Percentiles rank a stretch among this genome's conserved stretches.
Conservation (phyloP, 2,329 filamentous ascomycete genomes). For the Colletotrichum theobromicola region DNA sequence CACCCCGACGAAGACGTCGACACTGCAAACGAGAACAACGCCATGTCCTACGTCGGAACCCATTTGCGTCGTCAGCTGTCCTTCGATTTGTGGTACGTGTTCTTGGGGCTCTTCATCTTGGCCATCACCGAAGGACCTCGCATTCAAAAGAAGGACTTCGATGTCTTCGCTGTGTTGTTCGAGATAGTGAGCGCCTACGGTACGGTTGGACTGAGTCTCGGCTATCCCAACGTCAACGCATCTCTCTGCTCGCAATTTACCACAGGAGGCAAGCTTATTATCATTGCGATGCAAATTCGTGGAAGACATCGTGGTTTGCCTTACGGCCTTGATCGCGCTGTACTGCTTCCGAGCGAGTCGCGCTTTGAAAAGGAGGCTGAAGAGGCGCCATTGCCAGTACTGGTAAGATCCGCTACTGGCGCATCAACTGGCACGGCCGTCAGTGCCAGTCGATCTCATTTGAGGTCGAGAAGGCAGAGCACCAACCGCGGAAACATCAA, state of each 20-base stretch:
- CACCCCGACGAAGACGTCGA: slow-evolving; percentile 50
- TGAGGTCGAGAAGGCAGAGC: slow-evolving; percentile 28
- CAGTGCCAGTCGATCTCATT: slow-evolving; percentile 24
- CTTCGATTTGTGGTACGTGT: slow-evolving; percentile 98
- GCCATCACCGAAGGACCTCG: slow-evolving; percentile 82
- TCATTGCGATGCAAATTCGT: slow-evolving; percentile 73
- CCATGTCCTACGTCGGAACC: slow-evolving; percentile 84
- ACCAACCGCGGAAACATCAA: slow-evolving; percentile 38
- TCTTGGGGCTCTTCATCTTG: slow-evolving; percentile 91
- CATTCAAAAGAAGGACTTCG: slow-evolving; percentile 68
- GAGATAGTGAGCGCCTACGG: slow-evolving; percentile 92
- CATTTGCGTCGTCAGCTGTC: slow-evolving; percentile 93
- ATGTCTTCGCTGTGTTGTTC: slow-evolving; percentile 76
- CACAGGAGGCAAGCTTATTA: slow-evolving; percentile 72
- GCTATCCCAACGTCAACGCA: slow-evolving; percentile 76
- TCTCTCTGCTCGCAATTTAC: slow-evolving; percentile 86
- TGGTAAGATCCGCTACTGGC: slow-evolving; percentile 41
- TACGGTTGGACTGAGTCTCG: slow-evolving; percentile 89
- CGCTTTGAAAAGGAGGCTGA: slow-evolving; percentile 59
- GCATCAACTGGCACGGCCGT: slow-evolving; percentile 35
- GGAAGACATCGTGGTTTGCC: slow-evolving; percentile 72
- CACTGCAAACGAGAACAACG: slow-evolving; percentile 57
- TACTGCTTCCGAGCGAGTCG: slow-evolving; percentile 62
- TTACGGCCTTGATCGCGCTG: slow-evolving; percentile 68
- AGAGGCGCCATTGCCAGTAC: slow-evolving; percentile 45